phyloP scores from a whole-genome alignment of 2,329 filamentous ascomycete species.

The Aspergillus aculeatus region DNA sequence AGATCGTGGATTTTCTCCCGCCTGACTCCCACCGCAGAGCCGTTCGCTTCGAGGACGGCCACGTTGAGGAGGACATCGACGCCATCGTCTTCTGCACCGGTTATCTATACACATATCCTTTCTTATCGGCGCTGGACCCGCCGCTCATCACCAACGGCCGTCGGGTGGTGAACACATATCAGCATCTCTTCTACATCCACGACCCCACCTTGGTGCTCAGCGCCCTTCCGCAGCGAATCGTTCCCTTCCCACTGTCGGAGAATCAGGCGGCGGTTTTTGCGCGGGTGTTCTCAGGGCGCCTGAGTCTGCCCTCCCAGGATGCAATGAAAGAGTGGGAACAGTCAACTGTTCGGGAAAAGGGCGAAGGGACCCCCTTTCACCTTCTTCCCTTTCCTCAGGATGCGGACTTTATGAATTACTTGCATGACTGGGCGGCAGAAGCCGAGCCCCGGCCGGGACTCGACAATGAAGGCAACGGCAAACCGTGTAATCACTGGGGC shows the following conservation, averaged over 20 bases:
- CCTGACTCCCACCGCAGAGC: conserved; percentile 52
- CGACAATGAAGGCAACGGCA: conserved; percentile 54
- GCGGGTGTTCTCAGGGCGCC: conserved; percentile 70
- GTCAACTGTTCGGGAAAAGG: conserved; percentile 41
- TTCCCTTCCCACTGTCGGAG: conserved; percentile 82
- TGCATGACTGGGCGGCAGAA: conserved; percentile 44
- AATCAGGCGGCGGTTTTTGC: conserved; percentile 75
- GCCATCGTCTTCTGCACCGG: conserved; percentile 83
- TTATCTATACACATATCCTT: conserved; percentile 82
- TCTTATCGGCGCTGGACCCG: conserved; percentile 54
- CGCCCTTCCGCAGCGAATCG: conserved; percentile 73
- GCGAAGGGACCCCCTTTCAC: conserved; percentile 54
- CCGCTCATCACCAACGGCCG: conserved; percentile 66
- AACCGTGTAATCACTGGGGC: conserved; percentile 70
- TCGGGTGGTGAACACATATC: conserved; percentile 69
- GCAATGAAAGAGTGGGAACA: conserved; percentile 72
- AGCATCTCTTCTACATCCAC: conserved; percentile 73
- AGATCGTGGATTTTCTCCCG: conserved; percentile 57
- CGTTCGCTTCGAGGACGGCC: conserved; percentile 66
- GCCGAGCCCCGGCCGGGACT: conserved; percentile 39
- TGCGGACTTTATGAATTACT: conserved; percentile 46
- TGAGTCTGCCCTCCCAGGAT: conserved; percentile 60
- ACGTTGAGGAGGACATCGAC: conserved; percentile 67
- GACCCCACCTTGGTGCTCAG: conserved; percentile 78
- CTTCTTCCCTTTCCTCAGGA: conserved; percentile 51